Base-by-base conservation (phyloP, 179 eudicot genomes). In the Silene noctiflora region DNA sequence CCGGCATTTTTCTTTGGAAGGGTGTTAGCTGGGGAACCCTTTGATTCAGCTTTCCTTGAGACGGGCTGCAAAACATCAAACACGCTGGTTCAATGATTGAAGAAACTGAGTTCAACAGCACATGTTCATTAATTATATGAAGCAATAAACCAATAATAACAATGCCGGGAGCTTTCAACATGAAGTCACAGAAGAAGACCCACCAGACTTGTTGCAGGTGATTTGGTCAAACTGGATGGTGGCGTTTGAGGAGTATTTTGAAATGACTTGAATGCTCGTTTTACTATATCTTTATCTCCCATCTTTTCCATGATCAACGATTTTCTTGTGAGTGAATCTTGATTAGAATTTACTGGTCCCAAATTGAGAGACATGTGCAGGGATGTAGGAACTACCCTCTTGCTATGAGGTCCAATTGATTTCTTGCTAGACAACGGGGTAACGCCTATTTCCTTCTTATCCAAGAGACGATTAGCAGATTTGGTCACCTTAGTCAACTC, bases 201-300 rank as follows among this genome's bases (percentile, higher is more conserved):
- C 46, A 93, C 98, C 93, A 85, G 82, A 72, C 77, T 82, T 51
- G 84, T 62, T 42, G 81, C 53, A 75, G 80, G 75, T 66, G 84
- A 72, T 76, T 70, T 83, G 9, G 58, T 78, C 59, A 80, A 78
- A 78, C 73, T 74, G 53, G 87, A 24, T 67, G 81, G 79, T 75
- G 84, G 35, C 13, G 64, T 73, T 51, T 83, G 84, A 77, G 75
- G 80, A 69, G 76, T 61, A 77, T 81, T 89, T 73, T 83, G 87
- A 70, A 95, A 95, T 79, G 97, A 67, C 86, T 85, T 91, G 79
- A 95, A 95, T 24, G 97, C 99, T 39, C 98, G 87, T 78, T 77
- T 88, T 48, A 95, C 96, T 58, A 95, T 95, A 60, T 95, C 99
- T 84, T 95, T 95, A 81, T 95, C 98, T 70, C 92, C 99, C 99